Base-by-base conservation (phyloP, 352 stramenopile genomes). In the Phytopythium aichiense region DNA sequence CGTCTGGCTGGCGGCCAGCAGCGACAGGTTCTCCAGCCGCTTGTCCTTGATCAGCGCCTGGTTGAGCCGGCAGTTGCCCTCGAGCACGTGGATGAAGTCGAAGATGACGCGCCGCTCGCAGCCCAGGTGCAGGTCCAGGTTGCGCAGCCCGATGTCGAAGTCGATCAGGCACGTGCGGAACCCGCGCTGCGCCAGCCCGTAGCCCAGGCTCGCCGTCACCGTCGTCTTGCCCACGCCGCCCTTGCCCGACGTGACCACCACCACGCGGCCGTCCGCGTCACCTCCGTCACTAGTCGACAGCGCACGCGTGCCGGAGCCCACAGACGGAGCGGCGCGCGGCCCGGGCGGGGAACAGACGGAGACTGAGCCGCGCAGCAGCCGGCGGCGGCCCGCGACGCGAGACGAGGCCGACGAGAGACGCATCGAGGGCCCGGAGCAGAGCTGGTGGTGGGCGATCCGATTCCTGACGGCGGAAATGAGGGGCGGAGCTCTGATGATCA, bases 31-130 rank as follows among this genome's bases (percentile, higher is more conserved):
- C 11, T 91, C 76, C 38, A 95, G 72, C 2, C 89, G 82, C 72
- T 96, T 97, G 76, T 97, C 88, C 62, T 90, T 89, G 69, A 97
- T 97, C 52, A 97, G 64, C 22, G 91, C 91, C 67, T 97, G 91
- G 66, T 81, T 87, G 33, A 97, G 64, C 7, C 79, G 79, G 68
- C 91, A 97, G 68, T 97, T 94, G 58, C 85, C 88, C 63, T 95
- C 80, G 61, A 98, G 86, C 57, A 97, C 91, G 72, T 98, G 87
- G 72, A 98, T 96, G 59, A 98, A 97, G 66, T 98, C 92, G 60
- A 98, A 98, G 71, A 98, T 97, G 30, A 98, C 92, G 49, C 92
- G 84, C 12, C 92, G 88, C 71, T 98, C 92, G 60, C 88, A 94
- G 56, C 92, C 77, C 63, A 98, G 71, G 75, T 98, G 91, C 61